Base-by-base conservation (phyloP, 129 eudicot genomes). In the Calendula officinalis region DNA sequence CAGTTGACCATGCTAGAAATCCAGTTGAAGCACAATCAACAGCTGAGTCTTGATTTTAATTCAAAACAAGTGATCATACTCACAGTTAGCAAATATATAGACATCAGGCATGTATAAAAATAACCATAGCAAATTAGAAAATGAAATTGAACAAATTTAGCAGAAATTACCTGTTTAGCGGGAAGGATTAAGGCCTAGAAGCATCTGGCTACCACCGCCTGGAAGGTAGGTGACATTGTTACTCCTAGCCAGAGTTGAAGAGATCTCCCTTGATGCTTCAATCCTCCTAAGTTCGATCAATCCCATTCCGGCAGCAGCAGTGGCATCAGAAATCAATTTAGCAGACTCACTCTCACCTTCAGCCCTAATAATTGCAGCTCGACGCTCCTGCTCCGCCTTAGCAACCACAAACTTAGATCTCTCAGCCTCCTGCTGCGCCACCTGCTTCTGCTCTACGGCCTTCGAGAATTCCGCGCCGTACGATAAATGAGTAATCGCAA, bases 401-500 rank as follows among this genome's bases (percentile, higher is more conserved):
- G 83, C 83, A 41, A 89, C 96, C 12, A 89, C 90, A 35, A 81
- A 89, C 67, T 68, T 89, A 5, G 90, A 82, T 77, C 96, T 43
- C 84, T 90, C 97, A 2, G 97, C 97, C 80, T 90, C 97, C 76
- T 90, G 97, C 67, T 90, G 97, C 1, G 97, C 95, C 75, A 90
- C 97, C 78, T 90, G 97, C 84, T 90, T 90, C 82, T 81, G 88
- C 86, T 90, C 97, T 67, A 90, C 97, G 2, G 95, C 97, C 83
- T 56, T 86, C 7, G 95, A 86, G 70, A 90, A 90, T 69, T 90
- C 97, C 7, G 84, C 73, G 3, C 97, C 97, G 38, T 90, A 90
- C 0, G 91, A 83, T 43, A 90, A 60, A 44, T 90, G 97, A 12
- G 97, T 90, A 45, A 90, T 90, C 0, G 97, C 97, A 48, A 90